phyloP scores from a whole-genome alignment of 1,284 basidiomycete species.

The Sporisorium graminicola region DNA sequence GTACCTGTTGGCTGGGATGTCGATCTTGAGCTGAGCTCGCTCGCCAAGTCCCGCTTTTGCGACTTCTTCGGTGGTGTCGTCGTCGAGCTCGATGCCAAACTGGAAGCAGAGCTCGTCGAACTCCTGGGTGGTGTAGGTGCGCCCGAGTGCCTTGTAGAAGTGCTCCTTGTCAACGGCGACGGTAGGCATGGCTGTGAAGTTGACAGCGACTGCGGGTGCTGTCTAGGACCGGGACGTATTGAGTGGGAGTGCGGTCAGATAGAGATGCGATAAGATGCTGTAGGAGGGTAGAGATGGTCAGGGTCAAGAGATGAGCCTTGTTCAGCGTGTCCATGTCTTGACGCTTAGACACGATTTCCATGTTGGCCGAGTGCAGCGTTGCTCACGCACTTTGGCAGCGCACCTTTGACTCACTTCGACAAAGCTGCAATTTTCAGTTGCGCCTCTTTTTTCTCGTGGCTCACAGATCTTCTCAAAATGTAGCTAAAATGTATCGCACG shows the following conservation, averaged over 20 bases:
- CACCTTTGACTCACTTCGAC: slow-evolving; percentile 1
- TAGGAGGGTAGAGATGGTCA: neutral
- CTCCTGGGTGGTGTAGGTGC: slow-evolving; percentile 81
- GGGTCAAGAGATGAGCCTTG: slow-evolving; percentile 1
- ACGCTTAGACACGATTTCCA: slow-evolving; percentile 1
- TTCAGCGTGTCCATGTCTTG: neutral
- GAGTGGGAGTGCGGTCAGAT: neutral
- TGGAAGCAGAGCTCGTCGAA: slow-evolving; percentile 97
- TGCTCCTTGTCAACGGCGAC: slow-evolving; percentile 94
- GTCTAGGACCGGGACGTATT: neutral
- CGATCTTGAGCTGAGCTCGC: slow-evolving; percentile 97
- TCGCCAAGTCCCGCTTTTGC: slow-evolving; percentile 79
- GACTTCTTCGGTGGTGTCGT: slow-evolving; percentile 94
- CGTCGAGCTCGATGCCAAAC: slow-evolving; percentile 96
- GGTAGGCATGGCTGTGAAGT: slow-evolving; percentile 80
- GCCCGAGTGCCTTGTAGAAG: slow-evolving; percentile 87
- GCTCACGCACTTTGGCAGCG: too few species aligned
- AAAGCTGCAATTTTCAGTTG: slow-evolving; percentile 1
- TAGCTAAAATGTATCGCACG: slow-evolving; percentile 12
- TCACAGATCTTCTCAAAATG: slow-evolving; percentile 23
- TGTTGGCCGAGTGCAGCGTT: too few species aligned
- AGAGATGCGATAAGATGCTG: neutral
- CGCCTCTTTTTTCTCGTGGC: slow-evolving; percentile 13
- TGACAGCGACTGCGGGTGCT: neutral
- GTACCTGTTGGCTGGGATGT: slow-evolving; percentile 95